Evolutionary conservation across 441 rosid genomes (phyloP).

Genomic region (Bocquillonia castaneifolia): DNA sequence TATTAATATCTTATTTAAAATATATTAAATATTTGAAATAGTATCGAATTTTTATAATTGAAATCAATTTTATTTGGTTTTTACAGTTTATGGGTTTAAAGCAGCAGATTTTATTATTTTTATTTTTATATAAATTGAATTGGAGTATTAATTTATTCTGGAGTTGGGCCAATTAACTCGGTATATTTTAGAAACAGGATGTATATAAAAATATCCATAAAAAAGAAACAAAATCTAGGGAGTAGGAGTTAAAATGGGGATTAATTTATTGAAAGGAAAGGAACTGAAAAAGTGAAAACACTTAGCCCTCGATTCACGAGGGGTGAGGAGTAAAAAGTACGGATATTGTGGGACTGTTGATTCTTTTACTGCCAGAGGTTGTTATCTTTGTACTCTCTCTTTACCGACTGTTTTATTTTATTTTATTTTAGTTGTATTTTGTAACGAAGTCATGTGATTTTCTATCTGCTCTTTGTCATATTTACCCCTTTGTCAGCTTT

Average conservation of each 20-base stretch:
- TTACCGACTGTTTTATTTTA: neutral
- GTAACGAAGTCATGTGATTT: conserved; percentile 23
- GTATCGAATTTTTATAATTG: too few relatives aligned
- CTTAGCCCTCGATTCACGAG: conserved; percentile 40
- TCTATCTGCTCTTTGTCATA: conserved; percentile 3
- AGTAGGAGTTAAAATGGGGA: neutral
- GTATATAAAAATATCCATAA: too few relatives aligned
- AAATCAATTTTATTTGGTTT: too few relatives aligned
- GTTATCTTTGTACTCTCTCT: conserved; percentile 43
- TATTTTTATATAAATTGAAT: too few relatives aligned
- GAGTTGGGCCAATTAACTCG: too few relatives aligned
- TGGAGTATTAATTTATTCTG: too few relatives aligned
- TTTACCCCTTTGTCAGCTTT: conserved; percentile 23
- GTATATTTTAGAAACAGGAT: too few relatives aligned
- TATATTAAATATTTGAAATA: too few relatives aligned
- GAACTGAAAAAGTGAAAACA: conserved; percentile 6
- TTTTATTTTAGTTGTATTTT: neutral
- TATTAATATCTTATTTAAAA: too few relatives aligned
- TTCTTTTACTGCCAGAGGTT: conserved; percentile 40
- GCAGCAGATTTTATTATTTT: too few relatives aligned
- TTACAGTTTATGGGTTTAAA: too few relatives aligned
- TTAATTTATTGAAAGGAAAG: neutral
- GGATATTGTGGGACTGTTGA: conserved; percentile 19
- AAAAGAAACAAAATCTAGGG: neutral
- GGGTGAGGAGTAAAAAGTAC: conserved; percentile 25